phyloP scores from a whole-genome alignment of 768 basidiomycete species.

The Boletus patriciae region DNA sequence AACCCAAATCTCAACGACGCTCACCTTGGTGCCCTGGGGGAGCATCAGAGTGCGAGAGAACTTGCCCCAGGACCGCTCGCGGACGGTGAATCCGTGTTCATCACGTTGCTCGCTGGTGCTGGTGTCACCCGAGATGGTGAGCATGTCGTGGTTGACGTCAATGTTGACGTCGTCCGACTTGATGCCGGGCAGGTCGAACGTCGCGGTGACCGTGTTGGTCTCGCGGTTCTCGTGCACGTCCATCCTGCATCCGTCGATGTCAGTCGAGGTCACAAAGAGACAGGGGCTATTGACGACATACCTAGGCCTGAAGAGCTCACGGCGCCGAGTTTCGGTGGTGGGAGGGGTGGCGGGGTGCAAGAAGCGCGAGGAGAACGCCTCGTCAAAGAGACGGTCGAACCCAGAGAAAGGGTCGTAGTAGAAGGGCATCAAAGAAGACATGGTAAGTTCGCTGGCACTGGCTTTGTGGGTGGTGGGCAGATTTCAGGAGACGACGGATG shows the following conservation, averaged over 20 bases:
- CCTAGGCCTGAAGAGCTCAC: constrained; percentile 35
- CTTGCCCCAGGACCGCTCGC: constrained; percentile 49
- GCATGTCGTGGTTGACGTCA: constrained; percentile 49
- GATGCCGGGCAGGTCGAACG: constrained; percentile 59
- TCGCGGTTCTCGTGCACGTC: constrained; percentile 52
- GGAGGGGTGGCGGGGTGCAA: constrained; percentile 11
- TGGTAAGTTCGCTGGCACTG: background rate
- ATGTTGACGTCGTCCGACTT: constrained; percentile 51
- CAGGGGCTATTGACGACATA: constrained; percentile 8
- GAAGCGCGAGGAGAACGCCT: constrained; percentile 33
- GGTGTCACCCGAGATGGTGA: constrained; percentile 53
- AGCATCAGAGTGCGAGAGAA: constrained; percentile 50
- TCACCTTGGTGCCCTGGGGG: constrained; percentile 49
- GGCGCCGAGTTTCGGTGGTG: constrained; percentile 3
- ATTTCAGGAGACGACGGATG: background rate
- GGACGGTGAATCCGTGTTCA: constrained; percentile 36
- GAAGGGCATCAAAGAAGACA: constrained; percentile 30
- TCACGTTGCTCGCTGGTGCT: constrained; percentile 35
- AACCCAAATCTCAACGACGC: background rate
- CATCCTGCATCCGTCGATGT: constrained; percentile 41
- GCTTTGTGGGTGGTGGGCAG: background rate
- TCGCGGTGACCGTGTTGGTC: constrained; percentile 50
- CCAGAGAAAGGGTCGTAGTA: constrained; percentile 43
- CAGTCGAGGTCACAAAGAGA: background rate
- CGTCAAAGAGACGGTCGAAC: constrained; percentile 46